These are phyloP conservation scores for Trichoderma reesei DNA, from an alignment of 495 filamentous ascomycete species.

Conservation along the genomic window DNA sequence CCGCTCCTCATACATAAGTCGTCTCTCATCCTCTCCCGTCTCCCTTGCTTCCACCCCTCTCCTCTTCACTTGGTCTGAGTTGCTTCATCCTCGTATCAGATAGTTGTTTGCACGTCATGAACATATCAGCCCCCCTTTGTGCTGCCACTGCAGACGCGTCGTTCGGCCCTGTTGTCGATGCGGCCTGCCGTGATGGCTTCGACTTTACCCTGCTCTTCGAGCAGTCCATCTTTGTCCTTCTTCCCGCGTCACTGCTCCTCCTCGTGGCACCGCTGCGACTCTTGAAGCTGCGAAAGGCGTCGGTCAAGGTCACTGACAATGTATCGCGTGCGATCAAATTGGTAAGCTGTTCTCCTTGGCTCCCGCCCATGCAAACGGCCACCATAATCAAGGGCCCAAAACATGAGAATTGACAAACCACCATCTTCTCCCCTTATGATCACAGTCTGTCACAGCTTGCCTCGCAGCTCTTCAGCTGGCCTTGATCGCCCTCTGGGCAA, in stretches of 20 bases:
- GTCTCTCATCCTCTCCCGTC: neutral
- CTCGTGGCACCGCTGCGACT: conserved; percentile 19
- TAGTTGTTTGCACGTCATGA: neutral
- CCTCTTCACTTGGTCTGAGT: no score
- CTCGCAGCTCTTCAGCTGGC: conserved; percentile 34
- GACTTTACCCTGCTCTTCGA: conserved; percentile 56
- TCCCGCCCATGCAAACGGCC: neutral
- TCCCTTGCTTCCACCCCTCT: neutral
- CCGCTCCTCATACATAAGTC: neutral
- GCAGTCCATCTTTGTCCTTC: conserved; percentile 41
- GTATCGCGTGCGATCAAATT: neutral
- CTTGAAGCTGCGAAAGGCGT: conserved; percentile 2
- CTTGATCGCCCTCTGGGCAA: conserved; percentile 29
- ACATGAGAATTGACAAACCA: neutral
- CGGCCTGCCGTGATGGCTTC: conserved; percentile 25
- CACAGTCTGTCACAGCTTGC: conserved; percentile 31
- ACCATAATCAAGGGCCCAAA: neutral
- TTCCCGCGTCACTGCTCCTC: conserved; percentile 41
- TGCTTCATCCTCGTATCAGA: neutral
- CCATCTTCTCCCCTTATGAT: neutral
- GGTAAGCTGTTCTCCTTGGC: neutral
- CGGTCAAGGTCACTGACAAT: neutral
- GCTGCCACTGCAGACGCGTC: conserved; percentile 10
- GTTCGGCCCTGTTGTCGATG: conserved; percentile 15
- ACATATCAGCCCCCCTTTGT: neutral